phyloP scores from a whole-genome alignment of 768 basidiomycete genomes.

The Fomitopsis pulvina region DNA sequence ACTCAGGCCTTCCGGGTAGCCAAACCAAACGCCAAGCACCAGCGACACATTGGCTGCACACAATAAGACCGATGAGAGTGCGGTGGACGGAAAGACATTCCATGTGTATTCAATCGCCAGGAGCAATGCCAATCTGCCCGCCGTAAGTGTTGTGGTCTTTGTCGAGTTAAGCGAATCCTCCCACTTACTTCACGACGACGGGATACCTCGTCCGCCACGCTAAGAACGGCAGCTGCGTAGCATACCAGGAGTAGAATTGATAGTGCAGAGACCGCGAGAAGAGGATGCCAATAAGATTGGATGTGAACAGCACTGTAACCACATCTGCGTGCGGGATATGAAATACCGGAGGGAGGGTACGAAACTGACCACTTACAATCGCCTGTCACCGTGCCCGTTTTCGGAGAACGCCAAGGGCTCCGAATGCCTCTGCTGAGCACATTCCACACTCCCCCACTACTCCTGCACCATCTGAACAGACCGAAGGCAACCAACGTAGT shows the following conservation, averaged over 20 bases:
- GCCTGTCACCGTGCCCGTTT: slow-evolving; percentile 38
- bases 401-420: slow-evolving; percentile 44
- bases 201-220: slow-evolving; percentile 70
- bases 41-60: slow-evolving; percentile 45
- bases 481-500: slow-evolving; percentile 58
- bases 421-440: slow-evolving; percentile 51
- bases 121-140: slow-evolving; percentile 51
- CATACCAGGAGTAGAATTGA: slow-evolving; percentile 98
- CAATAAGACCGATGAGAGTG: slow-evolving; percentile 52
- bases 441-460: slow-evolving; percentile 57
- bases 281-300: slow-evolving; percentile 85
- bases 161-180: slow-evolving; percentile 11
- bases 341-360: slow-evolving; percentile 12
- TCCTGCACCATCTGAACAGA: slow-evolving; percentile 65
- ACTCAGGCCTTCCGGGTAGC: slow-evolving; percentile 39
- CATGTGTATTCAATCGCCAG: slow-evolving; percentile 74
- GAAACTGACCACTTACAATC: slow-evolving; percentile 48
- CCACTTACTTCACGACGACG: slow-evolving; percentile 48
- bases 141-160: slow-evolving; percentile 4
- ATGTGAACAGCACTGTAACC: slow-evolving; percentile 79
- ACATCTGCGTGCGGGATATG: slow-evolving; percentile 13
- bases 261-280: slow-evolving; percentile 96
- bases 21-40: slow-evolving; percentile 49
- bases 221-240: slow-evolving; percentile 81
- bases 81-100: slow-evolving; percentile 83